Conservation (phyloP, 257 asterid species). For the Nicotiana obtusifolia region DNA sequence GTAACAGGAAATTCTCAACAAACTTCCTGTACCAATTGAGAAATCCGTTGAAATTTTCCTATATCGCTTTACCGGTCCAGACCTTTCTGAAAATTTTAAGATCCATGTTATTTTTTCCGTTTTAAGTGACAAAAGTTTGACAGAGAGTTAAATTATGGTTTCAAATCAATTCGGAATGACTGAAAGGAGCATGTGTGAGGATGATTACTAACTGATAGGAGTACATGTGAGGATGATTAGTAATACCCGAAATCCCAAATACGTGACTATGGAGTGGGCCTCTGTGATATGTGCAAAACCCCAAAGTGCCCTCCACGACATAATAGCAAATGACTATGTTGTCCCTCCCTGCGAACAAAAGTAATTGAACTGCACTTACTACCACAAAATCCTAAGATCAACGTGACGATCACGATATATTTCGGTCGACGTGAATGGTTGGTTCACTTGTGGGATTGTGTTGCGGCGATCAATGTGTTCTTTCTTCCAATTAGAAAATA, state of each 20-base stretch:
- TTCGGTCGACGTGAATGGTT: background rate
- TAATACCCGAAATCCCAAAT: background rate
- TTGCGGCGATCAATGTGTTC: background rate
- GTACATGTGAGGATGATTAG: no score
- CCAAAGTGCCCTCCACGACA: background rate
- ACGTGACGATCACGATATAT: background rate
- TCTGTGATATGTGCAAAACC: background rate
- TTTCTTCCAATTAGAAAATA: background rate
- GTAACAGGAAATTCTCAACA: no score
- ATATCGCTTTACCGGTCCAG: no score
- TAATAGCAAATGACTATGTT: background rate
- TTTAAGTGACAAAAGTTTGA: background rate
- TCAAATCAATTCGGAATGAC: background rate
- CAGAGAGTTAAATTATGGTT: background rate
- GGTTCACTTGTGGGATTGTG: background rate
- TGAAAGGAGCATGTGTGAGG: background rate
- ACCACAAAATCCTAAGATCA: background rate
- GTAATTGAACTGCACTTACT: no score
- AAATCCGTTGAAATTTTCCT: no score
- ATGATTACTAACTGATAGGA: no score
- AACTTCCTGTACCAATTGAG: no score
- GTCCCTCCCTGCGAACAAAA: background rate
- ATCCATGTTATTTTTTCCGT: background rate
- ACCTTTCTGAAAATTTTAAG: no score
- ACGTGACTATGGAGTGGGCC: background rate